These are phyloP conservation scores for Crithidia acanthocephali DNA, from an alignment of 208 protist genomes.

Conservation along the genomic window DNA sequence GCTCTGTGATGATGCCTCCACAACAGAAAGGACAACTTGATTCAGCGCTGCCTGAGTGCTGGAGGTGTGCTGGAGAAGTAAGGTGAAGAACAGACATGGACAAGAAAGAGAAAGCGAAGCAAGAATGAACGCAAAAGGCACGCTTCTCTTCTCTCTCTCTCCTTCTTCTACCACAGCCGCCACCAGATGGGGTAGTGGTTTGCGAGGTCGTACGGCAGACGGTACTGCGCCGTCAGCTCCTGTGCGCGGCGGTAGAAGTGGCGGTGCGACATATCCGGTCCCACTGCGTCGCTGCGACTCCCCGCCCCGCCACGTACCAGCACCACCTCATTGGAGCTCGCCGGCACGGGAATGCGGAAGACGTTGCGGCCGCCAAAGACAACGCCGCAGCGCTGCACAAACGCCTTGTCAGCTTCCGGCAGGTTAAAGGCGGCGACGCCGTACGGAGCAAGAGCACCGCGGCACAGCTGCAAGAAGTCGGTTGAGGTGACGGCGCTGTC, in stretches of 20 bases:
- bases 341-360: slow-evolving; percentile 62
- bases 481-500: slow-evolving; percentile 43
- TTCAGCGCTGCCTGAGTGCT: no score
- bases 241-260: slow-evolving; percentile 63
- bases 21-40: no score
- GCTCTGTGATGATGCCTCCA: no score
- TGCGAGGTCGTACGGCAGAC: slow-evolving; percentile 76
- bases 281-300: slow-evolving; percentile 11
- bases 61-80: no score
- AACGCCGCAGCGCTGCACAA: slow-evolving; percentile 50
- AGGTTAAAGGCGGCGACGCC: slow-evolving; percentile 89
- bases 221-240: slow-evolving; percentile 54
- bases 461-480: slow-evolving; percentile 65
- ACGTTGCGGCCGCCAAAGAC: slow-evolving; percentile 78
- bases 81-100: no score
- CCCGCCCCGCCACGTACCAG: slow-evolving; percentile 48
- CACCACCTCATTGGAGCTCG: slow-evolving; percentile 79
- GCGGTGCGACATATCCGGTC: slow-evolving; percentile 50
- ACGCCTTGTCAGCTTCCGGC: slow-evolving; percentile 47
- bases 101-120: no score
- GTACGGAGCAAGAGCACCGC: slow-evolving; percentile 45
- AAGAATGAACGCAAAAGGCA: no score
- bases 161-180: slow-evolving; percentile 61
- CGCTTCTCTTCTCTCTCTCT: background rate
- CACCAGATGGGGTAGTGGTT: slow-evolving; percentile 84